These are phyloP conservation scores for Mortierella sp. DNA, from an alignment of 371 early-diverging fungal genomes.

Conservation along the genomic window DNA sequence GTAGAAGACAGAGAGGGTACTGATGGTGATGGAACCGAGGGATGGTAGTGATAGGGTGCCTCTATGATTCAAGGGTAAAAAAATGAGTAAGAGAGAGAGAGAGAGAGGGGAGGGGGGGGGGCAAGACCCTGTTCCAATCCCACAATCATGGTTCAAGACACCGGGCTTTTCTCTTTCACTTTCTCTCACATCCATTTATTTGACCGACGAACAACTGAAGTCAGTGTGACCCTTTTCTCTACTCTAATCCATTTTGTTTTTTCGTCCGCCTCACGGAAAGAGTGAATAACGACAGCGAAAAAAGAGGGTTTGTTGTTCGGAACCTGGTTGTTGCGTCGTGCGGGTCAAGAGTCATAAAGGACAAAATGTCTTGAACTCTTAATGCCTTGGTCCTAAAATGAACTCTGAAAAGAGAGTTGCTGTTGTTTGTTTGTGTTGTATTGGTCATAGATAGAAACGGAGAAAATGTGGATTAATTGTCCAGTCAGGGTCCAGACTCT, in stretches of 20 bases:
- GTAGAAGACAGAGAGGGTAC: no score
- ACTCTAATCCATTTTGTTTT: no score
- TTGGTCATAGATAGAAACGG: not conserved
- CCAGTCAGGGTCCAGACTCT: constrained; percentile 1
- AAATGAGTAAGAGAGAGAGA: not conserved
- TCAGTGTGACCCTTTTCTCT: no score
- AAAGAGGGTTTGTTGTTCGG: not conserved
- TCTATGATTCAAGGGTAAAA: not conserved
- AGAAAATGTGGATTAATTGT: not conserved
- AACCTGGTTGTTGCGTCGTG: not conserved
- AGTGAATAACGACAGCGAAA: not conserved
- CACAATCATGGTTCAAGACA: constrained; percentile 1
- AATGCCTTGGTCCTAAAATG: not conserved
- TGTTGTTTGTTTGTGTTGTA: no score
- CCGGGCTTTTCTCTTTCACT: not conserved
- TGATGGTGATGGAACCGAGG: not conserved
- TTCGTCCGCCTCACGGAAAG: no score
- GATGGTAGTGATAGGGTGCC: not conserved
- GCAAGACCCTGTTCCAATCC: not conserved
- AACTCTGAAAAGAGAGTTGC: not conserved
- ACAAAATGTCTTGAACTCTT: not conserved
- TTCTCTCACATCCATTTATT: no score
- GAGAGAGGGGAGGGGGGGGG: not conserved
- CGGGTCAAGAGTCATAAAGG: not conserved
- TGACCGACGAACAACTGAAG: not conserved